These are phyloP conservation scores for Aegle marmelos DNA, from an alignment of 345 rosid species.

Conservation along the genomic window DNA sequence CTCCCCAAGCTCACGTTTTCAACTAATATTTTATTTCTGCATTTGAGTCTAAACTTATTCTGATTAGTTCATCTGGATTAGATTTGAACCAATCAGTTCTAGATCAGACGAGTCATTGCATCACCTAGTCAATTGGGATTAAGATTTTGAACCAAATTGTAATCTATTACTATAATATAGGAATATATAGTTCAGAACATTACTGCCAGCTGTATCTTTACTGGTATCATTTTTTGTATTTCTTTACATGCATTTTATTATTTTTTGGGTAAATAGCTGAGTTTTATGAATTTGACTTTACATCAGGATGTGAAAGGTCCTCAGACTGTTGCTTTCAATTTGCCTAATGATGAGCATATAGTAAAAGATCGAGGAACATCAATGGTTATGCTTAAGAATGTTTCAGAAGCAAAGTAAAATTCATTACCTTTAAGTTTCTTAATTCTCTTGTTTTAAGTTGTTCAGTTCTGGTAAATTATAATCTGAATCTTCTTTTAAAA, in stretches of 20 bases:
- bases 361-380: conserved; percentile 94
- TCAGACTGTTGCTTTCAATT: conserved; percentile 91
- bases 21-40: background rate
- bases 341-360: conserved; percentile 90
- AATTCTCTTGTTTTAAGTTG: conserved; percentile 8
- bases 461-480: conserved; percentile 2
- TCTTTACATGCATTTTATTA: background rate
- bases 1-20: background rate
- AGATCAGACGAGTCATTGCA: background rate
- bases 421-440: conserved; percentile 14
- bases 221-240: background rate
- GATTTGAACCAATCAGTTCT: conserved; percentile 1
- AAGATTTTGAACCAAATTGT: background rate
- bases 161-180: background rate
- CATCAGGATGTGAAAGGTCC: conserved; percentile 93
- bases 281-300: conserved; percentile 20
- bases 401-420: conserved; percentile 79
- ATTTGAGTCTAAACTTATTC: background rate
- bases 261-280: background rate
- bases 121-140: background rate
- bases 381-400: conserved; percentile 94
- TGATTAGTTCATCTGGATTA: background rate
- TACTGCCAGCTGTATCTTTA: background rate
- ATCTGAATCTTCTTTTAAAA: conserved; percentile 9
- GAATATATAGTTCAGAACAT: background rate